phyloP scores from a whole-genome alignment of 129 eudicot species.

The Kitagawia praeruptora region DNA sequence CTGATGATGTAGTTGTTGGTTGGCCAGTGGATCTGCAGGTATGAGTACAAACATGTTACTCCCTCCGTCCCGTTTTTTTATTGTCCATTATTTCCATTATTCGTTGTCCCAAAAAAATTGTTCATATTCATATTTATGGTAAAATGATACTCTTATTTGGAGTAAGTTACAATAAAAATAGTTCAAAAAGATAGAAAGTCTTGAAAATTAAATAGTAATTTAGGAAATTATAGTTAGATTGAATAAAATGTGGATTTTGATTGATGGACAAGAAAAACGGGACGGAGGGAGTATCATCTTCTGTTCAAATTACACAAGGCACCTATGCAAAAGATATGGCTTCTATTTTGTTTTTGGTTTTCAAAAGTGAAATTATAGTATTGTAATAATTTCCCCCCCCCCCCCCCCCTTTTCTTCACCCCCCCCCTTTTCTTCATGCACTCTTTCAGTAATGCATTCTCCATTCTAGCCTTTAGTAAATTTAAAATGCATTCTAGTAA shows the following conservation, averaged over 20 bases:
- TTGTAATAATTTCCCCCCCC: not conserved
- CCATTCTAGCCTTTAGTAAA: not conserved
- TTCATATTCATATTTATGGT: too few species aligned
- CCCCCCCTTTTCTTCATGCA: not conserved
- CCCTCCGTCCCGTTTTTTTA: too few species aligned
- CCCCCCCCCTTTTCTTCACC: not conserved
- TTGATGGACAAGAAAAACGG: too few species aligned
- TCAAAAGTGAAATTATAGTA: not conserved
- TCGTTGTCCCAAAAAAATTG: too few species aligned
- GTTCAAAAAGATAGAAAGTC: too few species aligned
- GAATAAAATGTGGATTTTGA: too few species aligned
- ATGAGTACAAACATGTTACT: not conserved
- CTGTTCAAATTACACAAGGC: not conserved
- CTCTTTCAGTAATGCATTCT: not conserved
- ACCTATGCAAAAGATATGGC: not conserved
- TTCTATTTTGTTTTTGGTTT: not conserved
- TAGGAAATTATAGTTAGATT: too few species aligned
- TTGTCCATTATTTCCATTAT: too few species aligned
- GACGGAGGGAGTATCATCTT: too few species aligned
- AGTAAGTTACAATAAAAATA: too few species aligned
- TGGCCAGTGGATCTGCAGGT: conserved; percentile 30
- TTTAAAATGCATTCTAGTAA: not conserved
- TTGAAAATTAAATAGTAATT: too few species aligned
- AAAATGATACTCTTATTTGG: too few species aligned
- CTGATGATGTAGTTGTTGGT: conserved; percentile 12